These are phyloP conservation scores for Pichia terricola DNA, from an alignment of 1,139 yeast genomes.

Conservation along the genomic window DNA sequence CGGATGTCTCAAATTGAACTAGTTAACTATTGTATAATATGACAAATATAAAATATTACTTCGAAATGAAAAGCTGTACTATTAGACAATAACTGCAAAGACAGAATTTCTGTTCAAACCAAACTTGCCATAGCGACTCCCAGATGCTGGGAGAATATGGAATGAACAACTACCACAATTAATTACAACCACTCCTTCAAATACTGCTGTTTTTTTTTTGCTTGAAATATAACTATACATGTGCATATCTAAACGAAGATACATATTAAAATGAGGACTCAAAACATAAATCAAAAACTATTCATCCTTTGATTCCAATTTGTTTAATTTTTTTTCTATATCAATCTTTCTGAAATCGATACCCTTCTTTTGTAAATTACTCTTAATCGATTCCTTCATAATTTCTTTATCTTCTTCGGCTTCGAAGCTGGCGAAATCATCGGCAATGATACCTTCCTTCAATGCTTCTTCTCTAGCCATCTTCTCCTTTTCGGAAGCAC, in stretches of 20 bases:
- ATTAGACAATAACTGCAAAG: too few relatives aligned
- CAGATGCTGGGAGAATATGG: too few relatives aligned
- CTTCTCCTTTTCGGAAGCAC: constrained; percentile 80
- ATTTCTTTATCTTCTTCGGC: constrained; percentile 66
- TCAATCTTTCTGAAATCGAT: constrained; percentile 50
- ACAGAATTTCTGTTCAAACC: too few relatives aligned
- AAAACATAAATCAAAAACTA: not conserved
- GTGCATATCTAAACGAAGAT: too few relatives aligned
- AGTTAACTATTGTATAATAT: constrained; percentile 1
- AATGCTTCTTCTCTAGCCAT: constrained; percentile 71
- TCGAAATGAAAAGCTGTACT: too few relatives aligned
- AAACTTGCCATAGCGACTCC: too few relatives aligned
- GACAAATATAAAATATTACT: too few relatives aligned
- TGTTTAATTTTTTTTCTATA: constrained; percentile 21
- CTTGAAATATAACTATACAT: too few relatives aligned
- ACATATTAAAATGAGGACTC: too few relatives aligned
- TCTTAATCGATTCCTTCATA: constrained; percentile 66
- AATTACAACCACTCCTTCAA: too few relatives aligned
- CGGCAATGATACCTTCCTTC: constrained; percentile 74
- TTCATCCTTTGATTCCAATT: constrained; percentile 5
- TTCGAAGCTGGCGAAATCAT: constrained; percentile 77
- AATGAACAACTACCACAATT: too few relatives aligned
- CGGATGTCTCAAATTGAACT: constrained; percentile 37
- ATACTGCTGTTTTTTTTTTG: too few relatives aligned
- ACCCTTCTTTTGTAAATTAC: constrained; percentile 71